Base-by-base conservation (phyloP, 1,139 yeast species). In the Hansenula lynferdii region DNA sequence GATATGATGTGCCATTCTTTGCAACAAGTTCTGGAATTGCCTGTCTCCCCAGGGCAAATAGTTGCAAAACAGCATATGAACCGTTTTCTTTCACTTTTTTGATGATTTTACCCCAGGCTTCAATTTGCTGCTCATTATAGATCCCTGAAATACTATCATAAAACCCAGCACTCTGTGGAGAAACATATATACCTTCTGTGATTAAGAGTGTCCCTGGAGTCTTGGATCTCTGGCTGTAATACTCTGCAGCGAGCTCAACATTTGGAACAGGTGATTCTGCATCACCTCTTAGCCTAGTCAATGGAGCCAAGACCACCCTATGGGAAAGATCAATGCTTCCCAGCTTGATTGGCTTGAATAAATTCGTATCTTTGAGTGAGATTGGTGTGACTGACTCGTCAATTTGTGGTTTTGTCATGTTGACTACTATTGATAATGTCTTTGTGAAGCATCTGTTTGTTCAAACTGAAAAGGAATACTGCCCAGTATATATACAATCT, bases 11-110 rank as follows among this genome's bases (percentile, higher is more conserved):
- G 4, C 42, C 45, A 12, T 27, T 11, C 31, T 54, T 50, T 39
- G 73, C 71, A 48, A 73, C 54, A 14, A 60, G 50, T 7, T 47
- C 60, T 5, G 81, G 70, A 40, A 50, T 61, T 5, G 75, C 76
- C 28, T 64, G 68, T 54, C 85, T 67, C 36, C 87, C 89, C 39
- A 78, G 54, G 31, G 65, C 68, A 81, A 82, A 79, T 35, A 82
- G 52, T 58, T 83, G 92, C 28, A 68, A 49, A 40, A 72, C 64
- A 14, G 74, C 57, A 42, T 58, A 68, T 1, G 84, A 70, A 19
- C 70, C 66, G 47, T 79, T 70, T 25, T 60, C 65, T 49, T 80
- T 85, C 26, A 80, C 70, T 9, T 57, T 66, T 24, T 69, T 66
- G 38, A 63, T 57, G 39, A 79, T 66, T 43, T 64, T 63, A 40